Base-by-base conservation (phyloP, 352 stramenopile genomes). In the Aphanomyces invadans region DNA sequence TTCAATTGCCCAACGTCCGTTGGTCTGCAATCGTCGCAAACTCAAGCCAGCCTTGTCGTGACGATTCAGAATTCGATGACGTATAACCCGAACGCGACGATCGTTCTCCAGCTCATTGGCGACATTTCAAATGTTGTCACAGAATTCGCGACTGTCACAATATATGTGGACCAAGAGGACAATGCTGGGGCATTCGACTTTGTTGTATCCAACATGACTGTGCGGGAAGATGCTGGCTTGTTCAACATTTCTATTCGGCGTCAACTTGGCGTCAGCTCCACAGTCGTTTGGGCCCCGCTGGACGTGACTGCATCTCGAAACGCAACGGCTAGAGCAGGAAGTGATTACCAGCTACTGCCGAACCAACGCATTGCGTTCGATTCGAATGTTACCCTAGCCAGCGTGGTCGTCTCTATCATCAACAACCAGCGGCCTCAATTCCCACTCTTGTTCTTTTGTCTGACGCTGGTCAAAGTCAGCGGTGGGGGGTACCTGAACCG, bases 151-250 rank as follows among this genome's bases (percentile, higher is more conserved):
- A 46, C 26, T 7, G 52, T 60, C 1, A 45, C 31, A 1, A 42
- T 60, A 11, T 15, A n/a, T 36, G 31, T 60, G 1, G 52, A 60
- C 52, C 5, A 42, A 17, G 52, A 60, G 28, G 29, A 28, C 31
- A 60, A 60, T 31, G 52, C 52, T 42, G 52, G 52, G 17, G 31
- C 36, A 9, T 60, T 60, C 45, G n/a, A 23, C 15, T 60, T 60
- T n/a, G 31, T 4, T 4, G 15, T 36, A 4, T 25, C 28, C 7
- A 46, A 11, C 12, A 31, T 46, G 0, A 38, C 36, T 9, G 52
- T 45, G 3, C 52, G 52, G 2, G 52, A 60, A 26, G 52, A 60
- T n/a, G 28, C 31, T 4, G 52, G 52, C 52, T 42, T 45, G 10
- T 7, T 45, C 17, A 28, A 5, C 1, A 26, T 60, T 7, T 15